phyloP scores from a whole-genome alignment of 768 basidiomycete species.

The Paxillus rubicundulus region DNA sequence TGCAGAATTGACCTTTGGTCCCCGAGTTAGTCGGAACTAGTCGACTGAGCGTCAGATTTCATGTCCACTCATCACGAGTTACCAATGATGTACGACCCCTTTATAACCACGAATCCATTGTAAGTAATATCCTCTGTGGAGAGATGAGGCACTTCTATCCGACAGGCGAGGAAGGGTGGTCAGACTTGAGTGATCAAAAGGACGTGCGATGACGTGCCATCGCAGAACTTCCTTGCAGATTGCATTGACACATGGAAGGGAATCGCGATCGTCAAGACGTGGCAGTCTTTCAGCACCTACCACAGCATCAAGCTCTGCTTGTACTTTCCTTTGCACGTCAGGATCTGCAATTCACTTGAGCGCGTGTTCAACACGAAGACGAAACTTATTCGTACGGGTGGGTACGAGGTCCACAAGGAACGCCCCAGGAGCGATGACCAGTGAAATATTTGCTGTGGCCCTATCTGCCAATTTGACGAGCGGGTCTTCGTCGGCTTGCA shows the following conservation, averaged over 20 bases:
- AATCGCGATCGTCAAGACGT: constrained; percentile 16
- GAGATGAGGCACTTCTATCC: constrained; percentile 15
- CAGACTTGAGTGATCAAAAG: background rate
- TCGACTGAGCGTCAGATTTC: too few species aligned
- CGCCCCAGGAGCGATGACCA: constrained; percentile 4
- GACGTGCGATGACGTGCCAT: constrained; percentile 28
- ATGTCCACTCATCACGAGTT: constrained; percentile 23
- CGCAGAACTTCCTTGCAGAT: constrained; percentile 25
- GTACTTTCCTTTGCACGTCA: constrained; percentile 22
- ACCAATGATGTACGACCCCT: constrained; percentile 23
- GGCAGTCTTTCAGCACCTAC: constrained; percentile 23
- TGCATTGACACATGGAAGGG: constrained; percentile 27
- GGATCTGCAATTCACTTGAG: constrained; percentile 18
- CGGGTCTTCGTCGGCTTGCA: constrained; percentile 35
- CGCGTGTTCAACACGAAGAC: background rate
- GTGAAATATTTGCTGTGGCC: constrained; percentile 15
- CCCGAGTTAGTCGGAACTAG: background rate
- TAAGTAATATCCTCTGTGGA: constrained; percentile 20
- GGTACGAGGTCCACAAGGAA: constrained; percentile 26
- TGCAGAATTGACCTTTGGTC: constrained; percentile 51
- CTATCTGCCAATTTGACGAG: constrained; percentile 32
- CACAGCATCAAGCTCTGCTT: constrained; percentile 24
- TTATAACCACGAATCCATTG: constrained; percentile 17
- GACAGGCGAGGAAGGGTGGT: background rate
- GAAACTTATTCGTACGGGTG: constrained; percentile 7